phyloP scores from a whole-genome alignment of 768 basidiomycete genomes.

The Naganishia antarctica region DNA sequence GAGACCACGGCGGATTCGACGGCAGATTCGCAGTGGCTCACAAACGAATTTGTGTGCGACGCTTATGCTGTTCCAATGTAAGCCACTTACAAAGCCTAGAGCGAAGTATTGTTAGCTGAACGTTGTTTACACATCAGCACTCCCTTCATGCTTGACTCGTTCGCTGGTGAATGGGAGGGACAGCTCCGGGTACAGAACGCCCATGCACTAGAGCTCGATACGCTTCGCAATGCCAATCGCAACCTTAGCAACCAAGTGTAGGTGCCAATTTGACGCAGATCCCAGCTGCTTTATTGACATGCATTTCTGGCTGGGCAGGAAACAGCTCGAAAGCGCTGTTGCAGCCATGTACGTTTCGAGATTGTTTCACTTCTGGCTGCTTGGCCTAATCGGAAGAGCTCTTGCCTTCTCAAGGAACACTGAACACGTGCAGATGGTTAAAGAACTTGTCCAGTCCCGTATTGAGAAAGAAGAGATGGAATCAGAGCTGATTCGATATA shows the following conservation, averaged over 20 bases:
- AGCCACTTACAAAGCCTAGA: too few species aligned
- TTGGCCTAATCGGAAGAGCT: not conserved
- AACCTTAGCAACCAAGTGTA: constrained; percentile 72
- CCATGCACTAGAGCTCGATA: constrained; percentile 77
- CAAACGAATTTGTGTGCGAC: constrained; percentile 81
- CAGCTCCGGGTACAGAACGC: constrained; percentile 69
- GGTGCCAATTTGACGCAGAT: too few species aligned
- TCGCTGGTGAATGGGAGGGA: constrained; percentile 83
- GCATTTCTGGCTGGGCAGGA: constrained; percentile 60
- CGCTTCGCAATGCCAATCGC: constrained; percentile 73
- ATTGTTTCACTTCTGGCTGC: constrained; percentile 49
- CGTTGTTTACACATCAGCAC: constrained; percentile 52
- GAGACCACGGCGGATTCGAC: constrained; percentile 37
- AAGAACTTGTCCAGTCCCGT: constrained; percentile 82
- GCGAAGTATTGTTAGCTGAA: too few species aligned
- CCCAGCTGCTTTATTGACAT: not conserved
- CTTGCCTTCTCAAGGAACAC: constrained; percentile 35
- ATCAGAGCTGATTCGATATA: constrained; percentile 87
- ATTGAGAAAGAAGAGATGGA: constrained; percentile 89
- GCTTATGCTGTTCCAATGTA: constrained; percentile 72
- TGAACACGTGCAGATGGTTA: constrained; percentile 49
- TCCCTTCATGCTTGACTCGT: constrained; percentile 90
- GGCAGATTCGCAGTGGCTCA: constrained; percentile 55
- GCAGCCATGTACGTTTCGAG: constrained; percentile 53
- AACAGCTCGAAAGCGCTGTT: constrained; percentile 70